Conservation (phyloP, 164 flowering plant genomes). For the Aristolochia californica region DNA sequence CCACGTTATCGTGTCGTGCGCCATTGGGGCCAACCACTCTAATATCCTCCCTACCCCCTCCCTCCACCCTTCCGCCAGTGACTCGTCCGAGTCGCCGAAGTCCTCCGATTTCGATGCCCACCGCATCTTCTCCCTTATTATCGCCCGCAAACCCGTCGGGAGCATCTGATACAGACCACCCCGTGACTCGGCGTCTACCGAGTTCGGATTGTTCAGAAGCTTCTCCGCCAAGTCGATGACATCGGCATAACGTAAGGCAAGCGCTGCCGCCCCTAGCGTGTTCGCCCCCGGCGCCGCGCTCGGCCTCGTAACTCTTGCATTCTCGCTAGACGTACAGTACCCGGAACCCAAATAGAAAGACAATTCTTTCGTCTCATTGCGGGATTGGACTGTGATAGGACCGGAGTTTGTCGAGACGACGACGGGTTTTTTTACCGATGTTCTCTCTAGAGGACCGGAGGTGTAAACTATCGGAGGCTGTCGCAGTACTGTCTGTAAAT, state of each 20-base stretch:
- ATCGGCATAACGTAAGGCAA: constrained; percentile 56
- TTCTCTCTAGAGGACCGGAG: neutral
- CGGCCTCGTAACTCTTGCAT: neutral
- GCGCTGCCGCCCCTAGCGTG: constrained; percentile 65
- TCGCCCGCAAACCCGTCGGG: constrained; percentile 30
- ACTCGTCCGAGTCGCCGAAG: constrained; percentile 12
- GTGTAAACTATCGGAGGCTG: neutral
- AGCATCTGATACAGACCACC: constrained; percentile 46
- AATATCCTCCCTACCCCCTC: constrained; percentile 41
- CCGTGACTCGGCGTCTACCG: constrained; percentile 26
- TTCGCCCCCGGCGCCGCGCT: constrained; percentile 25
- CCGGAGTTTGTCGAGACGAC: constrained; percentile 17
- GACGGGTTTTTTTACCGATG: neutral
- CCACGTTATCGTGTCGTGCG: constrained; percentile 59
- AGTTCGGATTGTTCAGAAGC: constrained; percentile 16
- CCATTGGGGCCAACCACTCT: constrained; percentile 72
- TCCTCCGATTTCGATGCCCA: constrained; percentile 14
- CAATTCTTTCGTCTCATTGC: neutral
- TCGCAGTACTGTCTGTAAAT: neutral
- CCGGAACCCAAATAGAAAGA: constrained; percentile 1
- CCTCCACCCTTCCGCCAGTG: constrained; percentile 48
- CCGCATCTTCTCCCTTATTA: constrained; percentile 37
- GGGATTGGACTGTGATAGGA: constrained; percentile 11
- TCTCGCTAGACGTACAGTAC: neutral
- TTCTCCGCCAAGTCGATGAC: constrained; percentile 39